Evolutionary conservation across 768 basidiomycete genomes (phyloP).

Genomic region (Dendrothele bispora): DNA sequence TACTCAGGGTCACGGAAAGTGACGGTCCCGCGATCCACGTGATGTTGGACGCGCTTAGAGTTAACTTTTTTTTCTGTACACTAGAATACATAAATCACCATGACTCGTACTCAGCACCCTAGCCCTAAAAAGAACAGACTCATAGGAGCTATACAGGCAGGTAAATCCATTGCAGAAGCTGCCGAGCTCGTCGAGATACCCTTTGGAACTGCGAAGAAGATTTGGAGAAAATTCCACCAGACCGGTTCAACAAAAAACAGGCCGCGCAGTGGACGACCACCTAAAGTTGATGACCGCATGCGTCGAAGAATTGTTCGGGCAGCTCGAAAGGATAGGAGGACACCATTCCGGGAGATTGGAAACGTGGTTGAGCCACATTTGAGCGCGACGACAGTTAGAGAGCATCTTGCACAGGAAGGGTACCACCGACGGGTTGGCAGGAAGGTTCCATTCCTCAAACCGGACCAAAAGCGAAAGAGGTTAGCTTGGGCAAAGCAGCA

Average conservation of each 20-base stretch:
- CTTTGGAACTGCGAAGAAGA: background rate
- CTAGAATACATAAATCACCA: background rate
- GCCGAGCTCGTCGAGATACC: background rate
- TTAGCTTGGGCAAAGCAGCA: constrained; percentile 10
- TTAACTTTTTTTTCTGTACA: background rate
- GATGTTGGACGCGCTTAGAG: background rate
- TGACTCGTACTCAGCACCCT: background rate
- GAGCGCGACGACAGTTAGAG: constrained; percentile 8
- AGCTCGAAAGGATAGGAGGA: constrained; percentile 4
- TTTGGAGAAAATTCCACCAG: constrained; percentile 3
- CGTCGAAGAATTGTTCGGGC: background rate
- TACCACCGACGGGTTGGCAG: constrained; percentile 15
- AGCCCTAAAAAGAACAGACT: background rate
- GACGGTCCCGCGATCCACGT: too few relatives aligned
- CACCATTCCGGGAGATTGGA: constrained; percentile 13
- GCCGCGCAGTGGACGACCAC: constrained; percentile 7
- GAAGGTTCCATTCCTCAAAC: constrained; percentile 12
- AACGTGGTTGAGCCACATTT: constrained; percentile 10
- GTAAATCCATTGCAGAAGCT: background rate
- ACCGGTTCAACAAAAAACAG: constrained; percentile 4
- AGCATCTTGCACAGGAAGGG: constrained; percentile 7
- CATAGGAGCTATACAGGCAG: background rate
- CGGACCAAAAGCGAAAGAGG: constrained; percentile 8
- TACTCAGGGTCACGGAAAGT: background rate
- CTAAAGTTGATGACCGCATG: constrained; percentile 4